Base-by-base conservation (phyloP, 2,329 filamentous ascomycete species). In the Xylaria multiplex region DNA sequence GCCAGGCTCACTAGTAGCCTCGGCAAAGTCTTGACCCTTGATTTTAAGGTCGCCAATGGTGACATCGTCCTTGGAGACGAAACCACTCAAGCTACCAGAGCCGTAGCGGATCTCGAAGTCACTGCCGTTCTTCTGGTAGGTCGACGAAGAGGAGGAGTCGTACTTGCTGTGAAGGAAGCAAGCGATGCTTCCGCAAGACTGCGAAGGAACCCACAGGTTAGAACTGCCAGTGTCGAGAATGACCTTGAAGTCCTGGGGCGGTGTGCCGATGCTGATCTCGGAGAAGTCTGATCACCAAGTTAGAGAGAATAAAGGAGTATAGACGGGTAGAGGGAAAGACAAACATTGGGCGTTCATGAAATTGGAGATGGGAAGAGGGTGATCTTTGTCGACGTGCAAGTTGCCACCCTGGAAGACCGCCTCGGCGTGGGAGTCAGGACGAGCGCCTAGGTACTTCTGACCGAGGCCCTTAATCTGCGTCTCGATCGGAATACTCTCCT, bases 151-250 rank as follows among this genome's bases (percentile, higher is more conserved):
- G 43, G 90, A 91, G 65, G 93, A 96, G 82, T 98, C 93, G 84
- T 98, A 99, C 84, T 96, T 99, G 81, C 82, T 90, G 86, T 99
- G 96, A 67, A 99, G 89, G 83, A 95, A 99, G 88, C 96, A 99
- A 71, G 96, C 96, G 77, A 99, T 99, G 78, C 94, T 97, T 78
- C 88, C 90, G 81, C 96, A 99, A 77, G 93, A 86, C 64, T 88
- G 85, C 27, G 94, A 97, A 45, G 96, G 96, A 67, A 99, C 94
- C 96, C 96, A 99, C 70, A 99, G 88, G 86, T 99, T 99, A 80
- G 96, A 98, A 86, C 93, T 97, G 76, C 96, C 96, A 32, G 96
- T 99, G 81, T 99, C 96, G 71, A 99, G 91, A 71, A 99, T 91
- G 73, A 99, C 96, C 88, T 99, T 99, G 90, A 99, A 99, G 73